Evolutionary conservation across 257 asterid species (phyloP).

Genomic region (Fraxinus anomala): DNA sequence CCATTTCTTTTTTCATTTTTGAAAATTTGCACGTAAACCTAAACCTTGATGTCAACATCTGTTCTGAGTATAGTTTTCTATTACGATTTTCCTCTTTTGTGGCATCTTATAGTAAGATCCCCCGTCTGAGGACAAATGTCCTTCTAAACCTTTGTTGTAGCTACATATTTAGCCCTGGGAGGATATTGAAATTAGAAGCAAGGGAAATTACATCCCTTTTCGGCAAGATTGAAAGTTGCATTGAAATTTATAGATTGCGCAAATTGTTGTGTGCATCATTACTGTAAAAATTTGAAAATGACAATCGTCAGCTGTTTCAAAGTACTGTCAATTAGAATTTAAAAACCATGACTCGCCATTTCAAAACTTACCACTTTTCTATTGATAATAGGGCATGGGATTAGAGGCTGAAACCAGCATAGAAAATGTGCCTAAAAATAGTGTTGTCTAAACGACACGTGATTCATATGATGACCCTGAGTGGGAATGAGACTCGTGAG

Average conservation of each 20-base stretch:
- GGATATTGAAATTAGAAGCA: not conserved
- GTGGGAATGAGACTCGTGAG: not conserved
- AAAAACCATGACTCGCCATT: not conserved
- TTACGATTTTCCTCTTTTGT: not conserved
- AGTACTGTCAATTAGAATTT: not conserved
- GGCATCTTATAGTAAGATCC: too few relatives aligned
- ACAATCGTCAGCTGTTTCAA: not conserved
- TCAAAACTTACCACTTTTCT: not conserved
- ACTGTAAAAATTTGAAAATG: not conserved
- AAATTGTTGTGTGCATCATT: not conserved
- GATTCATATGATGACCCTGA: not conserved
- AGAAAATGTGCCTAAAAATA: not conserved
- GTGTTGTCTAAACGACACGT: not conserved
- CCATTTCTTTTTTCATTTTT: constrained; percentile 8
- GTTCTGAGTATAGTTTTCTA: not conserved
- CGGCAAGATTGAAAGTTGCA: not conserved
- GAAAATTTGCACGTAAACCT: not conserved
- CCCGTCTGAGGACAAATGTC: too few relatives aligned
- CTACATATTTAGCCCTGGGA: not conserved
- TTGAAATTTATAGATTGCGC: not conserved
- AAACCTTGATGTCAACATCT: not conserved
- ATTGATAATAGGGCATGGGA: not conserved
- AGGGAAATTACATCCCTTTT: not conserved
- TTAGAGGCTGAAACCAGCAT: not conserved
- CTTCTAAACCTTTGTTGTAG: not conserved